phyloP scores from a whole-genome alignment of 2,329 filamentous ascomycete species.

The Didymella pinodella region DNA sequence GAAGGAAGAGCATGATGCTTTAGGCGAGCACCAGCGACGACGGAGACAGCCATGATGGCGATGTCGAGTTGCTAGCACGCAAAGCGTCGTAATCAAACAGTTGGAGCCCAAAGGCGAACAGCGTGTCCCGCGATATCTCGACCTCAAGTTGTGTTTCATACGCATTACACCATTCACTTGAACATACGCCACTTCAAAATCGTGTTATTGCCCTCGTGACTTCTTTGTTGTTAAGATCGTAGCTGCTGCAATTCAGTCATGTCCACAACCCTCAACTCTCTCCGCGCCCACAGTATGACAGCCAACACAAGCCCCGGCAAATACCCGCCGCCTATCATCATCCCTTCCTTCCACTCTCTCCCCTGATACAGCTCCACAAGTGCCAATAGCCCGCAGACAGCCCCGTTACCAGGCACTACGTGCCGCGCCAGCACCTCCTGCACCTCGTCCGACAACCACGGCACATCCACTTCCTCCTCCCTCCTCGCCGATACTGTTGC shows the following conservation, averaged over 20 bases:
- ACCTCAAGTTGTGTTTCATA: conserved; percentile 7
- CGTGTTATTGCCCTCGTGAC: background rate
- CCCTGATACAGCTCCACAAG: conserved; percentile 45
- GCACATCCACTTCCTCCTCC: conserved; percentile 28
- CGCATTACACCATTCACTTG: conserved; percentile 13
- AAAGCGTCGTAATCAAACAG: background rate
- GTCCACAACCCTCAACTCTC: conserved; percentile 73
- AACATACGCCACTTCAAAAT: background rate
- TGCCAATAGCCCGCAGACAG: conserved; percentile 62
- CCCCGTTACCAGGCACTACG: conserved; percentile 68
- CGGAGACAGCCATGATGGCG: too few relatives aligned
- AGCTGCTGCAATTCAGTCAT: conserved; percentile 69
- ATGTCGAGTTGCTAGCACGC: background rate
- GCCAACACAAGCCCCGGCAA: conserved; percentile 63
- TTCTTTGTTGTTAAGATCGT: conserved; percentile 6
- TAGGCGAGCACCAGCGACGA: conserved; percentile 25
- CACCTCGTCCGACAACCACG: conserved; percentile 32
- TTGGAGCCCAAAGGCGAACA: background rate
- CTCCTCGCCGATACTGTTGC: background rate
- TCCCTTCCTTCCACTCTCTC: conserved; percentile 35
- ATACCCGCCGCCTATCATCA: conserved; percentile 49
- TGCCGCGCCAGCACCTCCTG: conserved; percentile 63
- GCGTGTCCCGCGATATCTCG: conserved; percentile 15
- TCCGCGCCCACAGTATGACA: conserved; percentile 68
- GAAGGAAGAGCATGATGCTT: conserved; percentile 55